Conservation (phyloP, 805 yeast species). For the Metschnikowia chrysomelidarum region DNA sequence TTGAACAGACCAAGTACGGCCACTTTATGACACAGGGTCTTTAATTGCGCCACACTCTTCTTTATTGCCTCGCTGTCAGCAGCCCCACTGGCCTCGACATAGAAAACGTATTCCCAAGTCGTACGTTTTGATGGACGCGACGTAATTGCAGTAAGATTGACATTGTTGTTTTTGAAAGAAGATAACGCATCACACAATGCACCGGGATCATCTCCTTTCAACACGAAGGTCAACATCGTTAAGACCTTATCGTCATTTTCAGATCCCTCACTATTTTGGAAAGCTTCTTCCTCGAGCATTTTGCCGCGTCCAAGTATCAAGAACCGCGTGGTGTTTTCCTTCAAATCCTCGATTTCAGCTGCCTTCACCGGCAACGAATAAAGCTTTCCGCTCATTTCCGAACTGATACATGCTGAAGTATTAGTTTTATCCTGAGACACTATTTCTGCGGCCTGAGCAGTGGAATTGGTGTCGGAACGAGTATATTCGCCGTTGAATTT, state of each 20-base stretch:
- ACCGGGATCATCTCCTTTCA: slow-evolving; percentile 66
- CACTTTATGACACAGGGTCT: slow-evolving; percentile 45
- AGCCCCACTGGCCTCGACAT: slow-evolving; percentile 63
- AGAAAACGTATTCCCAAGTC: slow-evolving; percentile 82
- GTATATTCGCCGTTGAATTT: slow-evolving; percentile 37
- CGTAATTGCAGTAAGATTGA: slow-evolving; percentile 69
- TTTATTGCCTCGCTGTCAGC: slow-evolving; percentile 25
- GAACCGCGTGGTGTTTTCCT: slow-evolving; percentile 83
- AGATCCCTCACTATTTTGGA: slow-evolving; percentile 1
- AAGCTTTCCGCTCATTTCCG: slow-evolving; percentile 17
- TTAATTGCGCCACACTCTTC: slow-evolving; percentile 43
- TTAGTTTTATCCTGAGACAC: slow-evolving; percentile 39
- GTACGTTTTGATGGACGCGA: slow-evolving; percentile 70
- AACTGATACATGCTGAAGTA: slow-evolving; percentile 40
- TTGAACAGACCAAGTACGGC: slow-evolving; percentile 60
- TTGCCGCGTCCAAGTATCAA: slow-evolving; percentile 51
- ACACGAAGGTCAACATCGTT: slow-evolving; percentile 63
- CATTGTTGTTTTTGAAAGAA: slow-evolving; percentile 50
- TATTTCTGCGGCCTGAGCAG: slow-evolving; percentile 79
- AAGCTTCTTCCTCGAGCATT: slow-evolving; percentile 2
- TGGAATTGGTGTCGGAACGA: slow-evolving; percentile 68
- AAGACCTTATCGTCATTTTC: slow-evolving; percentile 23
- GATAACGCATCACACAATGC: slow-evolving; percentile 65
- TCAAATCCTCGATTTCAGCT: slow-evolving; percentile 63
- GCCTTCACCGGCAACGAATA: slow-evolving; percentile 13